Evolutionary conservation across 257 asterid species (phyloP), one percentile per base, ranked within the genome.

Genomic region (Marsdenia floribunda): DNA sequence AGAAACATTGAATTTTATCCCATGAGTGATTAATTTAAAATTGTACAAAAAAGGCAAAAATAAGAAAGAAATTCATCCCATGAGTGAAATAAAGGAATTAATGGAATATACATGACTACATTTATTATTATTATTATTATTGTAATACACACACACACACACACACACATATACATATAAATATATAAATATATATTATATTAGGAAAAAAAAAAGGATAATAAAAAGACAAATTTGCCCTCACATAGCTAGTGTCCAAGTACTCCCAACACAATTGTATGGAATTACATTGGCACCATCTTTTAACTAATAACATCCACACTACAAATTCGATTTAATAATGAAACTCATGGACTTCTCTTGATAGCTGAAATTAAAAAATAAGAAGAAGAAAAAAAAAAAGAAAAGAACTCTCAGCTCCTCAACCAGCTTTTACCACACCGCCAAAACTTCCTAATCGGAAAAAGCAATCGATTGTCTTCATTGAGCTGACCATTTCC

Each of bases 261-360:
- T 65, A n/a, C 54, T 61, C 14, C 68, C 68, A 33, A 63, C 6
- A 40, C 22, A 33, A 50, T 50, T 50, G 54, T 15, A 38, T 40
- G 19, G 16, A 38, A 64, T 64, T 64, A 44, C 35, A 60, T 64
- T 75, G 68, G 76, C 44, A 60, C 54, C 26, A 76, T 67, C 26
- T 61, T 60, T 65, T 64, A 50, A 49, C 63, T 52, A 79, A 83
- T 86, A 78, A 73, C 49, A 44, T 44, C 49, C 49, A 44, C 49
- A 44, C 78, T 79, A 77, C 77, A 73, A 73, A 71, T 72, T 71
- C 84, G 6, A 44, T 50, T 50, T 50, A 11, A 8, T 85, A 87
- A 90, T 86, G 95, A 75, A 77, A 74, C 59, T 88, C 96, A 86
- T 89, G 96, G 88, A 86, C 85, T 87, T 86, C 90, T 78, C 90